Evolutionary conservation across 495 filamentous ascomycete species (phyloP).

Genomic region (Xylaria flabelliformis): DNA sequence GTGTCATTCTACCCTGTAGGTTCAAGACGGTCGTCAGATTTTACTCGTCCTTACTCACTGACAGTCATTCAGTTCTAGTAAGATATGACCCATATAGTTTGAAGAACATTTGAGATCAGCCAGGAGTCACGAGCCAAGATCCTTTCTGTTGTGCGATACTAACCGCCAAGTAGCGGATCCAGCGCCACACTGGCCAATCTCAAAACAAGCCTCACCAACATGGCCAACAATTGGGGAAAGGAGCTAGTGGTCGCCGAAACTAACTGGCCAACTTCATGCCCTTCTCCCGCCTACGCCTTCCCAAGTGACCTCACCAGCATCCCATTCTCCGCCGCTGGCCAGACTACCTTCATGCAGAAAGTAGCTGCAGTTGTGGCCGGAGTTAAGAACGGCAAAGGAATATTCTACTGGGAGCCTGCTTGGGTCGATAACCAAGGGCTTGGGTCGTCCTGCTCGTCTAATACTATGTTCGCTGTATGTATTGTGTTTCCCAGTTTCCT

Average conservation of each 20-base stretch:
- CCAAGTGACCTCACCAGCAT: slow-evolving; percentile 62
- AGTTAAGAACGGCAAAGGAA: slow-evolving; percentile 57
- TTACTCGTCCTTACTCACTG: not conserved
- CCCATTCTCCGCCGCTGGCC: slow-evolving; percentile 66
- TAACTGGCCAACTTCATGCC: slow-evolving; percentile 69
- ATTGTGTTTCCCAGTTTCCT: not conserved
- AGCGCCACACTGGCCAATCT: slow-evolving; percentile 62
- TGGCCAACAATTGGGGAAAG: slow-evolving; percentile 65
- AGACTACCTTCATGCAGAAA: slow-evolving; percentile 61
- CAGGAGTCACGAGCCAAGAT: not conserved
- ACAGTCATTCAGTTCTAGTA: slow-evolving; percentile 55
- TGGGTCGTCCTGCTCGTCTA: slow-evolving; percentile 57
- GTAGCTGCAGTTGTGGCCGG: slow-evolving; percentile 60
- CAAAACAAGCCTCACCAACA: slow-evolving; percentile 61
- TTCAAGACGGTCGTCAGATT: not conserved
- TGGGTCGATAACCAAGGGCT: slow-evolving; percentile 69
- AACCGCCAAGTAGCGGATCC: slow-evolving; percentile 38
- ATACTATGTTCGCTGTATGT: slow-evolving; percentile 54
- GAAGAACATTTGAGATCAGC: not conserved
- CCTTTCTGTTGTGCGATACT: not conserved
- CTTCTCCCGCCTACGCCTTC: slow-evolving; percentile 60
- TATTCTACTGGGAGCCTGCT: slow-evolving; percentile 77
- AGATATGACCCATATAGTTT: not conserved
- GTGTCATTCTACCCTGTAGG: slow-evolving; percentile 70
- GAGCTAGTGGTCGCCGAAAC: slow-evolving; percentile 69